Evolutionary conservation across 345 rosid genomes (phyloP).

Genomic region (Sisymbrium irio): DNA sequence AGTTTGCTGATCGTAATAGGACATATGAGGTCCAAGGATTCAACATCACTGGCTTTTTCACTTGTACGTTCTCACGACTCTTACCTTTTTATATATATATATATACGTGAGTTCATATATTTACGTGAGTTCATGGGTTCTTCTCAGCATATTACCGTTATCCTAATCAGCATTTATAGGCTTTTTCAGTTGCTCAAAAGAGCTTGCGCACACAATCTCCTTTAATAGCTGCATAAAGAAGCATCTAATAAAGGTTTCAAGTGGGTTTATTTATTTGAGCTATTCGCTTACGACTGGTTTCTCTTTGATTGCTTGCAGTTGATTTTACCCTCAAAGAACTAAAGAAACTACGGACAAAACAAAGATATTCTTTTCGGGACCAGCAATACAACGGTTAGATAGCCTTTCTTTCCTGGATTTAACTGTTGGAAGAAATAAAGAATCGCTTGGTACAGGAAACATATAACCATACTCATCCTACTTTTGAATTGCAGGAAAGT

Average conservation of each 20-base stretch:
- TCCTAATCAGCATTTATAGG: background rate
- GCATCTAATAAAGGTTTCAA: background rate
- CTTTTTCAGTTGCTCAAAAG: background rate
- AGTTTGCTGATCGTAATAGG: constrained; percentile 74
- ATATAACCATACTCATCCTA: background rate
- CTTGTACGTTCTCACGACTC: constrained; percentile 41
- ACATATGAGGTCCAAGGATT: constrained; percentile 79
- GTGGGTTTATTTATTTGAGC: background rate
- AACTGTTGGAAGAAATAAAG: constrained; percentile 2
- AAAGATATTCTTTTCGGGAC: constrained; percentile 72
- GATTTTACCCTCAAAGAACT: constrained; percentile 85
- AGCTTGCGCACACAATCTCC: background rate
- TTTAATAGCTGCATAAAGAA: background rate
- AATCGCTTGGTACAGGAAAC: background rate
- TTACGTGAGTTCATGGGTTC: background rate
- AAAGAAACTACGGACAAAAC: constrained; percentile 66
- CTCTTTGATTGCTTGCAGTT: constrained; percentile 45
- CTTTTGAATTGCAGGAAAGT: constrained; percentile 59
- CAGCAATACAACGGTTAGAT: constrained; percentile 74
- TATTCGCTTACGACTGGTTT: background rate
- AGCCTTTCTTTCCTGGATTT: background rate
- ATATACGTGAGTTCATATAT: background rate
- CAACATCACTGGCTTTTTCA: constrained; percentile 69
- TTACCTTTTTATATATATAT: background rate
- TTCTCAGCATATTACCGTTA: background rate